phyloP scores from a whole-genome alignment of 257 asterid genomes.

The Datura wrightii region DNA sequence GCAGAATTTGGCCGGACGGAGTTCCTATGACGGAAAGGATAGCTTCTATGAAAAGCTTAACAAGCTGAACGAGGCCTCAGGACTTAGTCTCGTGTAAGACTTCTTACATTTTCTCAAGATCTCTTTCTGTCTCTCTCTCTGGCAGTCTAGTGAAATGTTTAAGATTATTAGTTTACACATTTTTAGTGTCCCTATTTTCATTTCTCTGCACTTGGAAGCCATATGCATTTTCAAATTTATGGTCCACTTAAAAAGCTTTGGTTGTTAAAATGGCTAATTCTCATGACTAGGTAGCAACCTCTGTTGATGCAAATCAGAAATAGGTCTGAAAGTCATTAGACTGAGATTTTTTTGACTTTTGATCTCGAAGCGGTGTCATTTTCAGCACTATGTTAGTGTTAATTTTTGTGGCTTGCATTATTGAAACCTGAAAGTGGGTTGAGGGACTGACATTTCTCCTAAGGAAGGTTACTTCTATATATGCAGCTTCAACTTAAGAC shows the following conservation, averaged over 20 bases:
- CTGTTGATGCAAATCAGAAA: background rate
- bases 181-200: background rate
- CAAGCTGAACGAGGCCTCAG: constrained; percentile 66
- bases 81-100: constrained; percentile 70
- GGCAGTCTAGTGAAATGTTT: background rate
- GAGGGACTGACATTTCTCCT: background rate
- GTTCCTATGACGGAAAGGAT: constrained; percentile 36
- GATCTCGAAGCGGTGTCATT: background rate
- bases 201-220: background rate
- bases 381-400: background rate
- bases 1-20: constrained; percentile 17
- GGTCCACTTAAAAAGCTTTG: background rate
- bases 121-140: background rate
- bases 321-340: background rate
- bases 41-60: constrained; percentile 61
- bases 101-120: constrained; percentile 30
- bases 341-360: background rate
- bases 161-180: background rate
- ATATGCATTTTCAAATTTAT: background rate
- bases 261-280: background rate
- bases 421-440: constrained; percentile 5
- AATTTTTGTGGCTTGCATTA: background rate
- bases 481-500: constrained; percentile 68
- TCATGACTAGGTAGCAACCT: background rate
- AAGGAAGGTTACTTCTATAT: background rate